A percentile compares a stretch with the other conserved stretches of the same genome.
These are phyloP conservation scores for Penicillium carneum DNA, from an alignment of 2,329 filamentous ascomycete genomes.

Conservation along the genomic window DNA sequence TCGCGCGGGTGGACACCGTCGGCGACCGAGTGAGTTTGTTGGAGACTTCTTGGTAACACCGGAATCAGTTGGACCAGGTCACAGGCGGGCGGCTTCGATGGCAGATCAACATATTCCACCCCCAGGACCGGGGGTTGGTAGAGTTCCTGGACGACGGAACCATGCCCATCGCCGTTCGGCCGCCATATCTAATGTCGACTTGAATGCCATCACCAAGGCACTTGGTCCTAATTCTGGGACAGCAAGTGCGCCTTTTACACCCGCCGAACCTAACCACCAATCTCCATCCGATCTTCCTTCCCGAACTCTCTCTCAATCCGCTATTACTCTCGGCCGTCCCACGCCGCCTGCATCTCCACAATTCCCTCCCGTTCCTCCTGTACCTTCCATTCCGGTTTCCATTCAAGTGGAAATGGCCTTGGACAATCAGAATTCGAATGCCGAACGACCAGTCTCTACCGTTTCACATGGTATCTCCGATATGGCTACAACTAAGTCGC, in stretches of 20 bases:
- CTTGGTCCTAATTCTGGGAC: slow-evolving; percentile 54
- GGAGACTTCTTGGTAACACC: slow-evolving; percentile 63
- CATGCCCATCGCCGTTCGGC: slow-evolving; percentile 82
- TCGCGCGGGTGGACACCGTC: slow-evolving; percentile 69
- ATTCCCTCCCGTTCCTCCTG: slow-evolving; percentile 25
- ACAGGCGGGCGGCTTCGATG: slow-evolving; percentile 33
- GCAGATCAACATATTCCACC: slow-evolving; percentile 41
- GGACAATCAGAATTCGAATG: slow-evolving; percentile 53
- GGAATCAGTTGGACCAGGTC: slow-evolving; percentile 67
- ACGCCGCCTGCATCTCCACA: slow-evolving; percentile 47
- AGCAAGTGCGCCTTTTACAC: slow-evolving; percentile 66
- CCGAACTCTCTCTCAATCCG: slow-evolving; percentile 47
- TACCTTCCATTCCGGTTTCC: slow-evolving; percentile 28
- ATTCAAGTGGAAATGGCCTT: slow-evolving; percentile 27
- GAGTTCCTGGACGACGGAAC: slow-evolving; percentile 66
- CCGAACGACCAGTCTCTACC: slow-evolving; percentile 80
- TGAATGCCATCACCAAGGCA: slow-evolving; percentile 63
- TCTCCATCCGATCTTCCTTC: slow-evolving; percentile 40
- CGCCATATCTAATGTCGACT: slow-evolving; percentile 83
- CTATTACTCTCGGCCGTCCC: slow-evolving; percentile 38
- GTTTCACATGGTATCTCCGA: slow-evolving; percentile 85
- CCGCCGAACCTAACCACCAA: slow-evolving; percentile 51
- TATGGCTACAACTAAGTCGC: slow-evolving; percentile 70
- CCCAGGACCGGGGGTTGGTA: slow-evolving; percentile 49
- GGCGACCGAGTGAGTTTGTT: slow-evolving; percentile 86